phyloP scores from a whole-genome alignment of 2,329 filamentous ascomycete species.

The Aspergillus fijiensis region DNA sequence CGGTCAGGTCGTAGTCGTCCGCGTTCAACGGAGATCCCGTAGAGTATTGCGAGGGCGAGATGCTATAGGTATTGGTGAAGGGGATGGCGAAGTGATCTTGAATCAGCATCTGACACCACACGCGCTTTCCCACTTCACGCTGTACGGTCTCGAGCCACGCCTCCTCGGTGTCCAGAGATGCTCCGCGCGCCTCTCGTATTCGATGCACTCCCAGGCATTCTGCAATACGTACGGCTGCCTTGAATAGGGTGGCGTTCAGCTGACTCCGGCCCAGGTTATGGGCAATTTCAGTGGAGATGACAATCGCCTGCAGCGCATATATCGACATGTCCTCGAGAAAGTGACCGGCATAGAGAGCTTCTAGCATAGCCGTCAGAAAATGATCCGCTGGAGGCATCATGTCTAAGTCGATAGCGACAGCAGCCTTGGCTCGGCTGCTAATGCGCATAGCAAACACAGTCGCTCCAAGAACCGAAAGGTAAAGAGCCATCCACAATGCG shows the following conservation, averaged over 20 bases:
- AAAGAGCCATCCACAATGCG: slow-evolving; percentile 27
- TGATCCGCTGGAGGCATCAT: slow-evolving; percentile 25
- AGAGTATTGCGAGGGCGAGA: slow-evolving; percentile 38
- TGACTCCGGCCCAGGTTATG: slow-evolving; percentile 41
- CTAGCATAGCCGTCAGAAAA: slow-evolving; percentile 35
- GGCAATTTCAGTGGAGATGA: slow-evolving; percentile 39
- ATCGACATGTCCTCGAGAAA: slow-evolving; percentile 34
- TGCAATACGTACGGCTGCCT: slow-evolving; percentile 38
- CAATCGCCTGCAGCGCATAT: slow-evolving; percentile 38
- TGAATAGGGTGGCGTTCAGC: slow-evolving; percentile 36
- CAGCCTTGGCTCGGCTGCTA: slow-evolving; percentile 19
- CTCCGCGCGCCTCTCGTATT: slow-evolving; percentile 21
- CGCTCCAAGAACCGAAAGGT: slow-evolving; percentile 24
- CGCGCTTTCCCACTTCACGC: slow-evolving; percentile 35
- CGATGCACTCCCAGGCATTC: slow-evolving; percentile 31
- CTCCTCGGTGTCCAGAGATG: slow-evolving; percentile 16
- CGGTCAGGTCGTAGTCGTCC: slow-evolving; percentile 33
- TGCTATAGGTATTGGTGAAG: slow-evolving; percentile 40
- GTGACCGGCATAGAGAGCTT: slow-evolving; percentile 33
- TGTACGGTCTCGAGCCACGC: slow-evolving; percentile 27
- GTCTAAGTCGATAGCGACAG: slow-evolving; percentile 20
- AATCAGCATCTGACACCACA: slow-evolving; percentile 41
- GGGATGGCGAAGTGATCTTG: slow-evolving; percentile 40
- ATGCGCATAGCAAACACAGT: slow-evolving; percentile 27
- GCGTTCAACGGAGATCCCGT: slow-evolving; percentile 36